Evolutionary conservation across 768 basidiomycete species (phyloP).

Genomic region (Cystoderma amianthinum): DNA sequence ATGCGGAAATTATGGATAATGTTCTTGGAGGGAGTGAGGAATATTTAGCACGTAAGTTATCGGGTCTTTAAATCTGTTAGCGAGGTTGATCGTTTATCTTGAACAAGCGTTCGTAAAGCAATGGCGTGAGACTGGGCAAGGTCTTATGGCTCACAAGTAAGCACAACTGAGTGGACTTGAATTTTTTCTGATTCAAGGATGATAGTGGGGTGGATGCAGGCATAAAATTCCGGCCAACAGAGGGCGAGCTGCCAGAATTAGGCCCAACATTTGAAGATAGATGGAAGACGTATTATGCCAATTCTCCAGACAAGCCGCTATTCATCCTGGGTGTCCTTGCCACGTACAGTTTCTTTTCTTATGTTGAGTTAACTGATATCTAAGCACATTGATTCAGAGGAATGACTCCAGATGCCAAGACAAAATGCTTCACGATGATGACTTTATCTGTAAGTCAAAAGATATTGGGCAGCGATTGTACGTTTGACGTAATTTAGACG

Average conservation of each 20-base stretch:
- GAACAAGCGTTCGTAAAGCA: background rate
- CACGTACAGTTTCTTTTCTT: background rate
- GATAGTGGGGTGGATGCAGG: conserved; percentile 29
- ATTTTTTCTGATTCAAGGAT: conserved; percentile 14
- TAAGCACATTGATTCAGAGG: conserved; percentile 15
- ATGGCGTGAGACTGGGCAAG: background rate
- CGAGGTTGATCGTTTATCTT: background rate
- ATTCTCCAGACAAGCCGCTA: conserved; percentile 31
- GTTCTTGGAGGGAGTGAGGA: background rate
- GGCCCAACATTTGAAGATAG: conserved; percentile 25
- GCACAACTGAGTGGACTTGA: background rate
- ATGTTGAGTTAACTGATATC: background rate
- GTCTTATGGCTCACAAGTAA: background rate
- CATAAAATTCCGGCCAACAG: conserved; percentile 30
- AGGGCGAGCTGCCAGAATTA: conserved; percentile 26
- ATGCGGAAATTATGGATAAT: background rate
- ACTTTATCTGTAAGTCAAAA: no score
- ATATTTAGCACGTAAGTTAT: background rate
- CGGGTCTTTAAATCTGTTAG: background rate
- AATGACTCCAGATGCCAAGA: conserved; percentile 23
- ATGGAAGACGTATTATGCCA: conserved; percentile 27
- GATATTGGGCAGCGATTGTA: no score
- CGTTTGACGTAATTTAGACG: no score
- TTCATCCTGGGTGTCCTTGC: background rate
- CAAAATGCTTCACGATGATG: conserved; percentile 1